phyloP scores from a whole-genome alignment of 2,329 filamentous ascomycete species.

The Fusarium sp. region DNA sequence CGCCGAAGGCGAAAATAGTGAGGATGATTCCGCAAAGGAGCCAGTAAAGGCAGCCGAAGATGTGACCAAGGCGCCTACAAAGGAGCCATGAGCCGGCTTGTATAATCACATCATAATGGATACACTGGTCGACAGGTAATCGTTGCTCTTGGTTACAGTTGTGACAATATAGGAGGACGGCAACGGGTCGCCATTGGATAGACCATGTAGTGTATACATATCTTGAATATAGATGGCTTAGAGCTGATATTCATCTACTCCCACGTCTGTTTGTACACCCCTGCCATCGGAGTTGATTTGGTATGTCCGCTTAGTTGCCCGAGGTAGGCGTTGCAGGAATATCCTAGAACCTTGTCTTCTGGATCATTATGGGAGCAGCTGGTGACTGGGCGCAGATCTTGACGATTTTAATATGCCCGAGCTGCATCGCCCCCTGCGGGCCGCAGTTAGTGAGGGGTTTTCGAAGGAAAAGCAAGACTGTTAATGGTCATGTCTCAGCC shows the following conservation, averaged over 20 bases:
- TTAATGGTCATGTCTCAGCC: not conserved
- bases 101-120: not conserved
- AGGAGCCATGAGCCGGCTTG: slow-evolving; percentile 21
- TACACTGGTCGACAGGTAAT: not conserved
- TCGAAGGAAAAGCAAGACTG: not conserved
- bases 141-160: not conserved
- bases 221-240: not conserved
- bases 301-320: not conserved
- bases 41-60: slow-evolving; percentile 15
- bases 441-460: not conserved
- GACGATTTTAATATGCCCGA: slow-evolving; percentile 9
- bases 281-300: not conserved
- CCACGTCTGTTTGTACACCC: slow-evolving; percentile 6
- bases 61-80: slow-evolving; percentile 20
- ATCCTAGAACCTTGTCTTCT: slow-evolving; percentile 7
- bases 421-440: slow-evolving; percentile 2
- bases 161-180: slow-evolving; percentile 10
- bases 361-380: not conserved
- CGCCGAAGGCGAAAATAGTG: slow-evolving; percentile 70
- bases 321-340: not conserved
- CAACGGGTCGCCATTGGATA: slow-evolving; percentile 14
- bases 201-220: not conserved
- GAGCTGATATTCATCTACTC: slow-evolving; percentile 4
- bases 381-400: slow-evolving; percentile 13
- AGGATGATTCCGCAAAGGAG: slow-evolving; percentile 58